A percentile compares a stretch with the other conserved stretches of the same genome.
Evolutionary conservation across 495 filamentous ascomycete species (phyloP).

Genomic region (Jackrogersella minutella): DNA sequence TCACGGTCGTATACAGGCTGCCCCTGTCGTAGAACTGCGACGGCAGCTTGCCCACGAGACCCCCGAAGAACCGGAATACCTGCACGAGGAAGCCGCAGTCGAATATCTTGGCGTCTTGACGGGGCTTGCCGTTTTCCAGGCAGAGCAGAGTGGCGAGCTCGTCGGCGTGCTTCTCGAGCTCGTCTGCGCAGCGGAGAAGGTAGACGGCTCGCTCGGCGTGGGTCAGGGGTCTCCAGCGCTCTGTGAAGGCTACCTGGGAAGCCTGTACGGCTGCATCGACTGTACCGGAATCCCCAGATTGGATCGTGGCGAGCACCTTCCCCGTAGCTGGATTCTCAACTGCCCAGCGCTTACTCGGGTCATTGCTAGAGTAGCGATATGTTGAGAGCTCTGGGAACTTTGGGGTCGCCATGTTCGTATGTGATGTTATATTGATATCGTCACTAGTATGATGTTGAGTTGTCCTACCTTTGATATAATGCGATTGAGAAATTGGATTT

Average conservation of each 20-base stretch:
- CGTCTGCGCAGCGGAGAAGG: conserved; percentile 19
- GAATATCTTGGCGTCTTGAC: conserved; percentile 7
- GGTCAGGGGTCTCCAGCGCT: conserved; percentile 14
- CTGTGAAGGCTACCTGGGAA: conserved; percentile 14
- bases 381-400: conserved; percentile 4
- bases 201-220: conserved; percentile 9
- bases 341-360: conserved; percentile 10
- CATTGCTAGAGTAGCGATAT: conserved; percentile 13
- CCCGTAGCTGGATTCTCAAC: conserved; percentile 19
- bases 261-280: conserved; percentile 20
- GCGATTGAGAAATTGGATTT: neutral
- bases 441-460: neutral
- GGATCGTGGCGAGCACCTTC: conserved; percentile 17
- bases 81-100: conserved; percentile 14
- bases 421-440: neutral
- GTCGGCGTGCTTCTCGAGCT: conserved; percentile 17
- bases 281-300: conserved; percentile 8
- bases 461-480: neutral
- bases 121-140: conserved; percentile 18
- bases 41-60: conserved; percentile 5
- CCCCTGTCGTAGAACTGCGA: conserved; percentile 21
- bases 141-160: conserved; percentile 8
- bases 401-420: conserved; percentile 1
- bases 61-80: conserved; percentile 3
- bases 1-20: conserved; percentile 9